These are phyloP conservation scores for Platanthera guangdongensis DNA, from an alignment of 106 monocot genomes.

Conservation along the genomic window DNA sequence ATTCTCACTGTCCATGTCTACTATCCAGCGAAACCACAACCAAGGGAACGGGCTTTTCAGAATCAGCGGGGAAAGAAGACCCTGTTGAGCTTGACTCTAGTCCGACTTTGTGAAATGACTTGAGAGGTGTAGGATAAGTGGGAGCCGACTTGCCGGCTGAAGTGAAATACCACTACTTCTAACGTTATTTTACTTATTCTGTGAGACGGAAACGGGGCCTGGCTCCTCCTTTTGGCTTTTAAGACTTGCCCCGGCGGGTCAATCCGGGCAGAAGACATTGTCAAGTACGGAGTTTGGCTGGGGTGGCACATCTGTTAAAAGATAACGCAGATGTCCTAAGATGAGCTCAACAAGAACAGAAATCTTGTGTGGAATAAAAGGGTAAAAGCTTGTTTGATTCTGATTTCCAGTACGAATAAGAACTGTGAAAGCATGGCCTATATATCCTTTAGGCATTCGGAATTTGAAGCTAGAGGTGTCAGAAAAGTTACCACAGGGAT, in stretches of 20 bases:
- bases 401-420: constrained; percentile 79
- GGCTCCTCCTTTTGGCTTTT: too few species aligned
- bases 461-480: too few species aligned
- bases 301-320: constrained; percentile 57
- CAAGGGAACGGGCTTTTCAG: constrained; percentile 40
- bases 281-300: constrained; percentile 64
- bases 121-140: too few species aligned
- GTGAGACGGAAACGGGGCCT: too few species aligned
- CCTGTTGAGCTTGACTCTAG: constrained; percentile 31
- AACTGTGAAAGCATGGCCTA: too few species aligned
- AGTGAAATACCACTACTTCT: too few species aligned
- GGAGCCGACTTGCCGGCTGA: too few species aligned
- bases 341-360: constrained; percentile 78
- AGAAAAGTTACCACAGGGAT: too few species aligned
- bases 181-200: too few species aligned
- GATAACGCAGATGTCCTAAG: constrained; percentile 73
- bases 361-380: constrained; percentile 86
- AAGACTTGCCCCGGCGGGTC: too few species aligned
- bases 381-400: constrained; percentile 89
- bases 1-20: constrained; percentile 49
- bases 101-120: constrained; percentile 16
- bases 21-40: constrained; percentile 77
- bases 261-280: constrained; percentile 50
- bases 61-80: constrained; percentile 30
- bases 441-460: too few species aligned